These are phyloP conservation scores for Aureobasidium sp. DNA, from an alignment of 2,329 filamentous ascomycete species.

Conservation along the genomic window DNA sequence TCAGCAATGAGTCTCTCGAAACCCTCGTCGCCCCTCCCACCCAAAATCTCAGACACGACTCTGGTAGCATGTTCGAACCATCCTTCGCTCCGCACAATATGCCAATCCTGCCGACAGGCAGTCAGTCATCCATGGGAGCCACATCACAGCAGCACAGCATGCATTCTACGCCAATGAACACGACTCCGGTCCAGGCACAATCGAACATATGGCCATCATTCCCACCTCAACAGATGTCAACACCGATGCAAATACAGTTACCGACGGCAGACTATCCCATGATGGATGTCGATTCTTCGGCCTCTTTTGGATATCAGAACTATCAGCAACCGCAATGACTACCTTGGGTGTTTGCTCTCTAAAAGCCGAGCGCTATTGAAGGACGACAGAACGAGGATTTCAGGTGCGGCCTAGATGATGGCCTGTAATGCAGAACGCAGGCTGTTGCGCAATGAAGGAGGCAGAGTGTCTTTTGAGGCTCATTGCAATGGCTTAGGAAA, in stretches of 20 bases:
- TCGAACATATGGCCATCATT: conserved; percentile 1
- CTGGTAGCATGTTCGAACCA: conserved; percentile 9
- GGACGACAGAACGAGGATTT: not conserved
- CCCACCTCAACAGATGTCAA: not conserved
- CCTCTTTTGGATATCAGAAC: not conserved
- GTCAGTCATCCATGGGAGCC: not conserved
- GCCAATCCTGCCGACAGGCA: not conserved
- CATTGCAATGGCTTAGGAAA: not conserved
- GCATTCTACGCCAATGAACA: conserved; percentile 4
- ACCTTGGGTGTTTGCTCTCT: not conserved
- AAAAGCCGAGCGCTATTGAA: not conserved
- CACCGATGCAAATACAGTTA: not conserved
- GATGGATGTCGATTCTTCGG: not conserved
- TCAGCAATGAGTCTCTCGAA: conserved; percentile 10
- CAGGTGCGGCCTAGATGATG: not conserved
- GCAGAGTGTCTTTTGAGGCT: not conserved
- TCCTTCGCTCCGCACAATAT: conserved; percentile 9
- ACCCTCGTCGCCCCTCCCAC: not conserved
- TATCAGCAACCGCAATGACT: not conserved
- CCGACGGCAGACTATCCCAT: not conserved
- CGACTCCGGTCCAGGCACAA: not conserved
- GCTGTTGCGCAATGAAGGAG: not conserved
- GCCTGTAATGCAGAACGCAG: not conserved
- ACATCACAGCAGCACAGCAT: not conserved
- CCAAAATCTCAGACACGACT: conserved; percentile 4